A percentile compares a stretch with the other conserved stretches of the same genome.
These are phyloP conservation scores for Auriculariales sp. DNA, from an alignment of 768 basidiomycete species.

Conservation along the genomic window DNA sequence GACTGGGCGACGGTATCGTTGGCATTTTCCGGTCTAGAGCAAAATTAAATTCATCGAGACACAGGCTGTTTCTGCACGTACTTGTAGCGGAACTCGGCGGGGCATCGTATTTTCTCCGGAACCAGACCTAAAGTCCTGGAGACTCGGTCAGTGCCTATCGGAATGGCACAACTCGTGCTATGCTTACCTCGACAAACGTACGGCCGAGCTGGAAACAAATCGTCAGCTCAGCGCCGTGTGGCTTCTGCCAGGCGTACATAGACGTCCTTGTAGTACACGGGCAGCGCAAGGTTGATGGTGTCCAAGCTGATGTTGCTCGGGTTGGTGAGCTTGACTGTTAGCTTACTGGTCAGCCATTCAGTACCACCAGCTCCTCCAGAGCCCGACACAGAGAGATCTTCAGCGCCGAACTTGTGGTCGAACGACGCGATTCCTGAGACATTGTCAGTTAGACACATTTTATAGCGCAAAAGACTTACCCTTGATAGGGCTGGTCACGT, in stretches of 20 bases:
- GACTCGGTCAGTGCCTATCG: neutral
- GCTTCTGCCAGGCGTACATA: slow-evolving; percentile 8
- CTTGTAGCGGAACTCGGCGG: slow-evolving; percentile 53
- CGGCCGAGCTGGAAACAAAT: slow-evolving; percentile 29
- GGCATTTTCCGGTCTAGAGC: neutral
- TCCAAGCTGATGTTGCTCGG: slow-evolving; percentile 53
- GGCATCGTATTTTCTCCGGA: slow-evolving; percentile 38
- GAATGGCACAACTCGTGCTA: neutral
- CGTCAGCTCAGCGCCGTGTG: neutral
- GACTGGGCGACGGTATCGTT: slow-evolving; percentile 15
- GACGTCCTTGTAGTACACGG: slow-evolving; percentile 40
- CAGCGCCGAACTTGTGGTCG: slow-evolving; percentile 33
- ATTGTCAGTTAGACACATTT: neutral
- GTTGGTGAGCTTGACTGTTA: slow-evolving; percentile 40
- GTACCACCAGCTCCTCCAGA: slow-evolving; percentile 50
- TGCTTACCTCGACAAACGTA: slow-evolving; percentile 40
- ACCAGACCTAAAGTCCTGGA: slow-evolving; percentile 37
- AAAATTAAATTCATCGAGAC: neutral
- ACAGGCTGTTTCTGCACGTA: slow-evolving; percentile 34
- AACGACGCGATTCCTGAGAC: slow-evolving; percentile 43
- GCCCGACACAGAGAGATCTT: slow-evolving; percentile 44
- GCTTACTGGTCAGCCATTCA: slow-evolving; percentile 40
- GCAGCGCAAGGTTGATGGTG: slow-evolving; percentile 42
- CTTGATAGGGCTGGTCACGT: slow-evolving; percentile 39
- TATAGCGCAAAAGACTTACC: slow-evolving; percentile 19